These are phyloP conservation scores for Ascochyta fabae DNA, from an alignment of 2,329 filamentous ascomycete species.

Conservation along the genomic window DNA sequence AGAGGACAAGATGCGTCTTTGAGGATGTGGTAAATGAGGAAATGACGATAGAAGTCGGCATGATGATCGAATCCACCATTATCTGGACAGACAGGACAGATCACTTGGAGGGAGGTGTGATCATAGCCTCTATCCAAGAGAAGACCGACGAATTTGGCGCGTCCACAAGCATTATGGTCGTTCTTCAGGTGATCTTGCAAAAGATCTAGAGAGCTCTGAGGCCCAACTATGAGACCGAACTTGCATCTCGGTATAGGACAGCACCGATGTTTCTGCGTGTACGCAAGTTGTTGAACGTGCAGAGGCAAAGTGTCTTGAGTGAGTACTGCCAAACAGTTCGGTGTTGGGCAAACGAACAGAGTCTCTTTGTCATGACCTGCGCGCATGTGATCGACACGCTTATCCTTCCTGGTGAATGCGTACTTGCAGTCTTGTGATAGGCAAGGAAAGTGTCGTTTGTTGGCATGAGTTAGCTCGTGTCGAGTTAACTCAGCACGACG, in stretches of 20 bases:
- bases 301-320: conserved; percentile 4
- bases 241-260: conserved; percentile 15
- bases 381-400: conserved; percentile 22
- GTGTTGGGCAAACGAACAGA: conserved; percentile 7
- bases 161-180: conserved; percentile 11
- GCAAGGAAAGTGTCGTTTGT: not conserved
- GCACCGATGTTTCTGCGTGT: not conserved
- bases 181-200: conserved; percentile 11
- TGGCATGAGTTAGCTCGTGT: conserved; percentile 10
- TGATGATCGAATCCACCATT: not conserved
- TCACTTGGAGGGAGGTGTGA: not conserved
- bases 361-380: conserved; percentile 19
- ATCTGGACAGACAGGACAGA: conserved; percentile 16
- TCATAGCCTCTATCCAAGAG: conserved; percentile 17
- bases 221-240: not conserved
- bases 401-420: conserved; percentile 21
- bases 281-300: not conserved
- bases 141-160: not conserved
- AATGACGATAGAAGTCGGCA: conserved; percentile 9
- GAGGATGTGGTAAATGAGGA: conserved; percentile 1
- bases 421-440: conserved; percentile 6
- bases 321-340: not conserved
- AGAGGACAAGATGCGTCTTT: not conserved
- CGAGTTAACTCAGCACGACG: conserved; percentile 9
- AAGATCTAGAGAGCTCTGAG: not conserved